Conservation (phyloP, 768 basidiomycete genomes). For the Mycena latifolia region DNA sequence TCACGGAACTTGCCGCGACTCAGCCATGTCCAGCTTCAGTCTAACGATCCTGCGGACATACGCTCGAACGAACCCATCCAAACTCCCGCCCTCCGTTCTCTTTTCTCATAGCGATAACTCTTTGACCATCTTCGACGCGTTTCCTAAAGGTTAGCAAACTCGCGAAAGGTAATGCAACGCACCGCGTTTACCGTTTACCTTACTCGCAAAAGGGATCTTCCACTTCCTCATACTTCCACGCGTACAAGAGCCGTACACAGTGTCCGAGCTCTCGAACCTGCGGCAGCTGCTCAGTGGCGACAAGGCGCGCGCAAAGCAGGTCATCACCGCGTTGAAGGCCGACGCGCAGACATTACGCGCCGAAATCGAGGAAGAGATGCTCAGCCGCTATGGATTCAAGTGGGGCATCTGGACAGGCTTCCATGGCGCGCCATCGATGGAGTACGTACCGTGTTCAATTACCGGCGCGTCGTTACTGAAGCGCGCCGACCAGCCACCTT, state of each 20-base stretch:
- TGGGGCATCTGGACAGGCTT: conserved; percentile 89
- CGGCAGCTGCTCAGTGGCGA: conserved; percentile 66
- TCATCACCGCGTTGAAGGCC: conserved; percentile 65
- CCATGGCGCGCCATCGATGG: conserved; percentile 88
- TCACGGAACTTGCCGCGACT: too few relatives aligned
- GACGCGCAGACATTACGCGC: conserved; percentile 68
- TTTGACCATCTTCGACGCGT: conserved; percentile 80
- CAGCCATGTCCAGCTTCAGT: conserved; percentile 29
- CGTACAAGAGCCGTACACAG: conserved; percentile 47
- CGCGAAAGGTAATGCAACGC: background rate
- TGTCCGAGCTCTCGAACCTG: conserved; percentile 63
- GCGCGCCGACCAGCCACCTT: conserved; percentile 65
- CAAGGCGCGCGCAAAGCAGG: conserved; percentile 63
- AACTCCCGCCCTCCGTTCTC: conserved; percentile 70
- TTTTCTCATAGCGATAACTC: conserved; percentile 67
- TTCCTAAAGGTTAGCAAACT: conserved; percentile 62
- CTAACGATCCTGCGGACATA: conserved; percentile 73
- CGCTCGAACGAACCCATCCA: conserved; percentile 63
- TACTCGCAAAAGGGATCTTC: conserved; percentile 66
- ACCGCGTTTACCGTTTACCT: conserved; percentile 5
- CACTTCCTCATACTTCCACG: conserved; percentile 92
- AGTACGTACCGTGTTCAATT: conserved; percentile 60
- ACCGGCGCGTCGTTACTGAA: conserved; percentile 15
- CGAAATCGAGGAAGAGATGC: conserved; percentile 86
- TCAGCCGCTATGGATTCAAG: conserved; percentile 75